A percentile compares a stretch with the other conserved stretches of the same genome.
These are phyloP conservation scores for Microdochium trichocladiopsis DNA, from an alignment of 2,329 filamentous ascomycete species.

Conservation along the genomic window DNA sequence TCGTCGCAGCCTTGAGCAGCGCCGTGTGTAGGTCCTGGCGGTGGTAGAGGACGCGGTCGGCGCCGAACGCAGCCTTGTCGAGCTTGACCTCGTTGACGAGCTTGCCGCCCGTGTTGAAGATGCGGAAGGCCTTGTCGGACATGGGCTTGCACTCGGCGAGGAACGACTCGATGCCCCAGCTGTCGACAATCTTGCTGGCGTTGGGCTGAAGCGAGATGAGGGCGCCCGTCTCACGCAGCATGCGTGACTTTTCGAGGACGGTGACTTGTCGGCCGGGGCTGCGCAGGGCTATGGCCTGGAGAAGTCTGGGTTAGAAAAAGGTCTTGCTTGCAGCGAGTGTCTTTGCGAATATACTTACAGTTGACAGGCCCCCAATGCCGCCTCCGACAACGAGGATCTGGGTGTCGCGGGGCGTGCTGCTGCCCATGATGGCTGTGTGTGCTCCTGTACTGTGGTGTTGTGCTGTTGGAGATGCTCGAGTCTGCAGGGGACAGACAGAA, in stretches of 20 bases:
- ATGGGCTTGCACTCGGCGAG: constrained; percentile 21
- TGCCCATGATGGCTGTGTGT: not conserved
- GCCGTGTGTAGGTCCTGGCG: constrained; percentile 27
- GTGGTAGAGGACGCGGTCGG: constrained; percentile 31
- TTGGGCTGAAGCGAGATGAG: constrained; percentile 34
- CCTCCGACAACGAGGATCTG: constrained; percentile 12
- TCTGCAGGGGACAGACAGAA: no score
- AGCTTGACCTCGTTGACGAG: constrained; percentile 23
- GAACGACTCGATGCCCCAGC: constrained; percentile 19
- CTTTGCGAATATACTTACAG: constrained; percentile 7
- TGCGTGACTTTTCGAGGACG: constrained; percentile 13
- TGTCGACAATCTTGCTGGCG: constrained; percentile 24
- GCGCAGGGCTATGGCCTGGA: constrained; percentile 27
- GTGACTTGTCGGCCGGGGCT: constrained; percentile 13
- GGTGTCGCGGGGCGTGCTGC: not conserved
- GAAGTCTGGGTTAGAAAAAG: not conserved
- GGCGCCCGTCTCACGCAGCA: constrained; percentile 29
- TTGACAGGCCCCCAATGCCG: constrained; percentile 19
- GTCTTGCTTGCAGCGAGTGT: not conserved
- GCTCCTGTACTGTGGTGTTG: not conserved
- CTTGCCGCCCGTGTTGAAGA: constrained; percentile 12
- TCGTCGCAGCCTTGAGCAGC: constrained; percentile 17
- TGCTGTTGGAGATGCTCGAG: no score
- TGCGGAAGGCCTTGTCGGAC: constrained; percentile 26
- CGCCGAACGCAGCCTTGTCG: constrained; percentile 22